These are phyloP conservation scores for Microthlaspi erraticum DNA, from an alignment of 345 rosid species.

Conservation along the genomic window DNA sequence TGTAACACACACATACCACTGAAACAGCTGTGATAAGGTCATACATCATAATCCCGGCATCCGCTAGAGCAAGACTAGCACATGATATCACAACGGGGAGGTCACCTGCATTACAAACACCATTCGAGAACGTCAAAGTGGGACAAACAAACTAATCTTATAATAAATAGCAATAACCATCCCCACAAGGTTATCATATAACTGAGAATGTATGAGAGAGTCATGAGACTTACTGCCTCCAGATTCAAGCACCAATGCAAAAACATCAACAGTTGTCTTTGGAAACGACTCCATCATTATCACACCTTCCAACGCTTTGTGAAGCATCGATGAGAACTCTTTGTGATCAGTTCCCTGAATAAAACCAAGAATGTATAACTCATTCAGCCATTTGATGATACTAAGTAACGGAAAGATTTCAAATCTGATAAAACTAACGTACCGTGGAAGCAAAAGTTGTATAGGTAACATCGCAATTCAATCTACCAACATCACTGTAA, in stretches of 20 bases:
- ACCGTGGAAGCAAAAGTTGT: conserved; percentile 91
- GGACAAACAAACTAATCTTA: conserved; percentile 1
- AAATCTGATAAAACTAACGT: conserved; percentile 24
- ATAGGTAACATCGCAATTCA: conserved; percentile 88
- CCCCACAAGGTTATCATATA: conserved; percentile 10
- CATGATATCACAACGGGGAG: conserved; percentile 87
- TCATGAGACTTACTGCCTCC: conserved; percentile 82
- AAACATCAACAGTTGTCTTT: conserved; percentile 93
- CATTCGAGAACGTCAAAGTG: conserved; percentile 11
- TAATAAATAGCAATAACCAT: not conserved
- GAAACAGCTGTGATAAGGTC: conserved; percentile 93
- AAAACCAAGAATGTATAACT: conserved; percentile 3
- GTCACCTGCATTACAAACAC: conserved; percentile 65
- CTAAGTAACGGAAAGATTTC: too few species aligned
- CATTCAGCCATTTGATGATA: too few species aligned
- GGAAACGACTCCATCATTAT: conserved; percentile 86
- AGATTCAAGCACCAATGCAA: conserved; percentile 93
- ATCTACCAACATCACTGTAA: conserved; percentile 80
- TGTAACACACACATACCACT: conserved; percentile 56
- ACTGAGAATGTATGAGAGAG: not conserved
- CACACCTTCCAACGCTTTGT: conserved; percentile 91
- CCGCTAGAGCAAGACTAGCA: conserved; percentile 97
- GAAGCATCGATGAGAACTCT: conserved; percentile 86
- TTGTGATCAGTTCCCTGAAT: conserved; percentile 78
- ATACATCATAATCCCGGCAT: conserved; percentile 95